These are phyloP conservation scores for Cadophora sp. DNA, from an alignment of 2,329 filamentous ascomycete genomes.

Conservation along the genomic window DNA sequence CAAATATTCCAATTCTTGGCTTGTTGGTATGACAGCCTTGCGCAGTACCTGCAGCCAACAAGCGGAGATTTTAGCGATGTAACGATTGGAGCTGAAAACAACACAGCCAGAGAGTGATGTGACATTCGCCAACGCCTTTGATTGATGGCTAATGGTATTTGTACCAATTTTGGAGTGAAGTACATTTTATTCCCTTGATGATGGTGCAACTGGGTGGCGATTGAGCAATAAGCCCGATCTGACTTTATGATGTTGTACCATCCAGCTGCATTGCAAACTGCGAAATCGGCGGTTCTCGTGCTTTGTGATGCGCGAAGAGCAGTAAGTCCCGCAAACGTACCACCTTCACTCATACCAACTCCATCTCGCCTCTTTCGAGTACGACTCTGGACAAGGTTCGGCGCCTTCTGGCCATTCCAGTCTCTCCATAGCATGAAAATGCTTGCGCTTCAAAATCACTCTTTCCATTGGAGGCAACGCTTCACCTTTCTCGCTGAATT, in stretches of 20 bases:
- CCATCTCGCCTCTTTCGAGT: not conserved
- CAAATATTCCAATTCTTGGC: not conserved
- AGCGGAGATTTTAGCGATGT: not conserved
- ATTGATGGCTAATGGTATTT: constrained; percentile 4
- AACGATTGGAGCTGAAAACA: constrained; percentile 2
- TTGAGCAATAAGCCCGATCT: not conserved
- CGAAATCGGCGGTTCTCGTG: not conserved
- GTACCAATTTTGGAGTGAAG: not conserved
- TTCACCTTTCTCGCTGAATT: constrained; percentile 59
- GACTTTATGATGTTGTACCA: not conserved
- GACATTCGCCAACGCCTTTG: constrained; percentile 3
- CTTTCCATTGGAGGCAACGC: constrained; percentile 1
- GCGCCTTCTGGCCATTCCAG: not conserved
- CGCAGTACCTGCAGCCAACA: constrained; percentile 1
- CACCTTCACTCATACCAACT: not conserved
- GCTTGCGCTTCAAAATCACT: not conserved
- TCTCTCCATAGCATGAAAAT: not conserved
- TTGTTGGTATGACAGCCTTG: not conserved
- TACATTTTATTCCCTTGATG: not conserved
- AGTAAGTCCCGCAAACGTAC: not conserved
- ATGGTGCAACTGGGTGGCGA: constrained; percentile 8
- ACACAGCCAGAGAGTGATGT: constrained; percentile 1
- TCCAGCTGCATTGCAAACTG: not conserved
- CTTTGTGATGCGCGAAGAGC: not conserved
- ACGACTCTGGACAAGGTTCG: not conserved